Conservation (phyloP, 768 basidiomycete species). For the Peribolospora baueri region DNA sequence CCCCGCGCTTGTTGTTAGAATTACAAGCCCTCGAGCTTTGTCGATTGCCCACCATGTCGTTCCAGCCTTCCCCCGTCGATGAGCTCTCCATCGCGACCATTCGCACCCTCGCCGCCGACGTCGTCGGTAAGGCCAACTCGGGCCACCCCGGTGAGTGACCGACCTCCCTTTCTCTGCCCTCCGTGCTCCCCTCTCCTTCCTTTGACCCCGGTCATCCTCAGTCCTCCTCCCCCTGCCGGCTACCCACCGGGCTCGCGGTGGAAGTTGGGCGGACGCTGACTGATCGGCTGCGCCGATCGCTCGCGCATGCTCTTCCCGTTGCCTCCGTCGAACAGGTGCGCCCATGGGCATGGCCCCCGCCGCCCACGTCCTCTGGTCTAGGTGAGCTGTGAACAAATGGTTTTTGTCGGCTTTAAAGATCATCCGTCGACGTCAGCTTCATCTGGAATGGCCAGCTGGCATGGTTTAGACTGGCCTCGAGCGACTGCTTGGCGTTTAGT, state of each 20-base stretch:
- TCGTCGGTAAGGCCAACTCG: constrained; percentile 44
- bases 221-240: neutral
- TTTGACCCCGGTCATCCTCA: neutral
- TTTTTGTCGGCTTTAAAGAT: too few species aligned
- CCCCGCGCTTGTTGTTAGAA: too few species aligned
- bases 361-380: constrained; percentile 53
- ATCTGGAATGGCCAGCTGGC: neutral
- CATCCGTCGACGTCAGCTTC: too few species aligned
- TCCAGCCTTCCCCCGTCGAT: neutral
- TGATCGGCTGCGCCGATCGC: neutral
- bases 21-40: too few species aligned
- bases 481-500: neutral
- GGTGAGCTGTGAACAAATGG: constrained; percentile 8
- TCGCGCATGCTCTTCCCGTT: neutral
- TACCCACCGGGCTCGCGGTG: too few species aligned
- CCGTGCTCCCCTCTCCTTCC: neutral
- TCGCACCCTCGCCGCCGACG: constrained; percentile 3
- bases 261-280: too few species aligned
- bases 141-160: constrained; percentile 52
- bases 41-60: too few species aligned
- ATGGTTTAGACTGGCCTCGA: neutral
- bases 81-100: constrained; percentile 2
- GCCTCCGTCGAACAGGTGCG: constrained; percentile 31
- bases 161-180: neutral
- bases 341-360: constrained; percentile 83